Percentiles rank a stretch among this genome's conserved stretches.
phyloP scores from a whole-genome alignment of 345 rosid species.

The Acer negundo region DNA sequence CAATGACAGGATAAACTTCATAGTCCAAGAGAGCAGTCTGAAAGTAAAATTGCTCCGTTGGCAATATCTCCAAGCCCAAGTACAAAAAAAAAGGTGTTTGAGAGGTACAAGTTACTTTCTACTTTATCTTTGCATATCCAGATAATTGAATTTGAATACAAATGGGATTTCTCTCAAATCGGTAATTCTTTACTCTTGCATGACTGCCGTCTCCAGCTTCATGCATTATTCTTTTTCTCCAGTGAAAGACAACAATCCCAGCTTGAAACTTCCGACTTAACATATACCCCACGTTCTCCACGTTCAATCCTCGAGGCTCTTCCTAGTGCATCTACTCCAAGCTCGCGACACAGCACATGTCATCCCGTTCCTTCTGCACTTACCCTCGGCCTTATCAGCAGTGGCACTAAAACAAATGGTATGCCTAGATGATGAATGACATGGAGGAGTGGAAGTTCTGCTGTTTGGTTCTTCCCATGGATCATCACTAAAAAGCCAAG shows the following conservation, averaged over 20 bases:
- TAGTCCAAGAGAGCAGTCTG: slow-evolving; percentile 41
- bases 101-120: slow-evolving; percentile 42
- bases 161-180: slow-evolving; percentile 19
- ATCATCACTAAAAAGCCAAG: slow-evolving; percentile 7
- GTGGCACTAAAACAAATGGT: slow-evolving; percentile 9
- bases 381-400: neutral
- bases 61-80: slow-evolving; percentile 26
- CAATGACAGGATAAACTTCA: slow-evolving; percentile 50
- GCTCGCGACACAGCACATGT: slow-evolving; percentile 17
- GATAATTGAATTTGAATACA: neutral
- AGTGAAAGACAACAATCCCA: slow-evolving; percentile 49
- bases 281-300: slow-evolving; percentile 36
- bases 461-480: slow-evolving; percentile 2
- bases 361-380: slow-evolving; percentile 22
- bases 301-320: slow-evolving; percentile 55
- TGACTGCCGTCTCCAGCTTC: slow-evolving; percentile 42
- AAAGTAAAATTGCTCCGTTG: slow-evolving; percentile 46
- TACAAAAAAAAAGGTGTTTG: slow-evolving; percentile 35
- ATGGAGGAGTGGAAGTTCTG: slow-evolving; percentile 21
- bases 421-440: neutral
- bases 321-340: slow-evolving; percentile 44
- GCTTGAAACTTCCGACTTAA: slow-evolving; percentile 47
- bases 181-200: slow-evolving; percentile 21
- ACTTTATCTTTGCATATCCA: slow-evolving; percentile 7
- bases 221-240: slow-evolving; percentile 55